phyloP scores from a whole-genome alignment of 1,284 basidiomycete genomes.

The Peniophora sp. region DNA sequence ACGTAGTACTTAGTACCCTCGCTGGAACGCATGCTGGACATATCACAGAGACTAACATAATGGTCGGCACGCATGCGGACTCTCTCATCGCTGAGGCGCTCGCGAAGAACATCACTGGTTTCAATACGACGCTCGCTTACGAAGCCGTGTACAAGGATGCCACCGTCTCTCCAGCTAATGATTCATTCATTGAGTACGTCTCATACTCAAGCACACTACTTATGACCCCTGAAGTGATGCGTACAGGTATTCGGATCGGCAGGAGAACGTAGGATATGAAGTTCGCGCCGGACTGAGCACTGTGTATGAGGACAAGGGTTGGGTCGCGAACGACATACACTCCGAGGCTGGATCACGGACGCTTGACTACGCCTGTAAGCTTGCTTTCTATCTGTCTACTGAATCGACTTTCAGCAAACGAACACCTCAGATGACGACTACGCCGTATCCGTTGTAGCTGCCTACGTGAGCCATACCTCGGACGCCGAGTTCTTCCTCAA shows the following conservation, averaged over 20 bases:
- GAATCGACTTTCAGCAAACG: neutral
- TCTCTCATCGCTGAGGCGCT: constrained; percentile 76
- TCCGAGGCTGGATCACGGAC: constrained; percentile 75
- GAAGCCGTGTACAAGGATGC: constrained; percentile 74
- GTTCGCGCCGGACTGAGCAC: constrained; percentile 72
- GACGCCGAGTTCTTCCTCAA: constrained; percentile 45
- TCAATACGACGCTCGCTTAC: constrained; percentile 63
- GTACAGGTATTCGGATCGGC: constrained; percentile 60
- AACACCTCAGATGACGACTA: constrained; percentile 64
- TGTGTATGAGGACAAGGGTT: constrained; percentile 61
- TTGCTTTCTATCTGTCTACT: neutral
- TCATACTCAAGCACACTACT: neutral
- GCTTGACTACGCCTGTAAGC: constrained; percentile 70
- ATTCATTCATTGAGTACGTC: constrained; percentile 45
- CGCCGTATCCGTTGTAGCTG: constrained; percentile 59
- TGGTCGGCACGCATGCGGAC: constrained; percentile 78
- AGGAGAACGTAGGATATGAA: constrained; percentile 79
- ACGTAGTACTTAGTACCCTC: constrained; percentile 7
- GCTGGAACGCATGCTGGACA: neutral
- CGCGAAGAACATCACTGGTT: constrained; percentile 53
- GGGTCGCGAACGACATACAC: constrained; percentile 75
- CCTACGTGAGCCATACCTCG: constrained; percentile 37
- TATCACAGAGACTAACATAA: constrained; percentile 59
- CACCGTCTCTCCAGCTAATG: constrained; percentile 56
- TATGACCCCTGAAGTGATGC: neutral